phyloP scores from a whole-genome alignment of 257 asterid species.

The Coffea canephora region DNA sequence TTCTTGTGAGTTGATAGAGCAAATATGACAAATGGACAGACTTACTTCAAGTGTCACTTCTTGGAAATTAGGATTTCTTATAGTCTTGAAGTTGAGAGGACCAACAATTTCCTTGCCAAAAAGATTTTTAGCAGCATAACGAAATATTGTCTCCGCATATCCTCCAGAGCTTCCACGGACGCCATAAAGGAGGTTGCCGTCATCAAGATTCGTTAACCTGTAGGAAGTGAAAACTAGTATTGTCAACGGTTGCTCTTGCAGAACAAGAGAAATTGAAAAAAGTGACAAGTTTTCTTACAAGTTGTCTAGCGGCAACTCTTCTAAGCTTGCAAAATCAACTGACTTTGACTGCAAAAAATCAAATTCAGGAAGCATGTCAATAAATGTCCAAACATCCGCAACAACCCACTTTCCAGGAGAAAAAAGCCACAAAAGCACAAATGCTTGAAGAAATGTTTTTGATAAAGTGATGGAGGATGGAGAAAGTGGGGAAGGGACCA shows the following conservation, averaged over 20 bases:
- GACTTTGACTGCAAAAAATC: constrained; percentile 59
- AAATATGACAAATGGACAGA: constrained; percentile 13
- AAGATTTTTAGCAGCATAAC: constrained; percentile 68
- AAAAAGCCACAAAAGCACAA: neutral
- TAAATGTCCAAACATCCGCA: neutral
- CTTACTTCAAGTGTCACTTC: constrained; percentile 89
- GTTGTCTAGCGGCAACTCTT: constrained; percentile 81
- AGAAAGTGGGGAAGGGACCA: neutral
- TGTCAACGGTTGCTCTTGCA: constrained; percentile 9
- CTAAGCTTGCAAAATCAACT: constrained; percentile 62
- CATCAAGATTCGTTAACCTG: constrained; percentile 78
- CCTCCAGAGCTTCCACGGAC: constrained; percentile 96
- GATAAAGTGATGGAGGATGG: neutral
- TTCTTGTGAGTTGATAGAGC: neutral
- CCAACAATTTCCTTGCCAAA: constrained; percentile 65
- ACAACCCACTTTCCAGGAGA: neutral
- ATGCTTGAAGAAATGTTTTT: neutral
- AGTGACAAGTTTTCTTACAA: constrained; percentile 45
- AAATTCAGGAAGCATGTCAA: constrained; percentile 4
- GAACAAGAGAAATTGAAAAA: constrained; percentile 3
- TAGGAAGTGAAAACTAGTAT: constrained; percentile 13
- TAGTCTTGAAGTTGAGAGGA: constrained; percentile 66
- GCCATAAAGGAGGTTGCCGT: constrained; percentile 65
- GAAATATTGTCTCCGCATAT: constrained; percentile 82
- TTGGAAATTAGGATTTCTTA: constrained; percentile 82